A percentile compares a stretch with the other conserved stretches of the same genome.
phyloP scores from a whole-genome alignment of 768 basidiomycete species.

The Pulveroboletus sp. region DNA sequence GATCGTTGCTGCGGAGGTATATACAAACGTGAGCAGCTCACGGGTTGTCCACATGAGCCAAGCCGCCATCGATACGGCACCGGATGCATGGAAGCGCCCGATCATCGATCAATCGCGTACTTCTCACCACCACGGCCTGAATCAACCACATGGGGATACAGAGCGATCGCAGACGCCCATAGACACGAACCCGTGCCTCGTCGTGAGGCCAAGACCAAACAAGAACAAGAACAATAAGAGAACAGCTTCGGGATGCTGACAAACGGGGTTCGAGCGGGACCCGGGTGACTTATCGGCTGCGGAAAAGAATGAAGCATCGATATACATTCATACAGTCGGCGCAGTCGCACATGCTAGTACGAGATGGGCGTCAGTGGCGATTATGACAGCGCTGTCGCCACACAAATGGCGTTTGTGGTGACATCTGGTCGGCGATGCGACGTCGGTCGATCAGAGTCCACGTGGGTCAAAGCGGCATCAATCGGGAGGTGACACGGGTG shows the following conservation, averaged over 20 bases:
- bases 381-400: conserved; percentile 2
- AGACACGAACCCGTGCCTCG: conserved; percentile 12
- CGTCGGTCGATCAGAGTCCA: background rate
- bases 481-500: background rate
- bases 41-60: background rate
- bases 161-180: conserved; percentile 3
- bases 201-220: background rate
- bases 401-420: conserved; percentile 5
- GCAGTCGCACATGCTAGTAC: background rate
- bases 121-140: conserved; percentile 3
- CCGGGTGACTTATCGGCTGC: background rate
- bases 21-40: background rate
- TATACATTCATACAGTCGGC: conserved; percentile 15
- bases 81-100: background rate
- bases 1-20: background rate
- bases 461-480: conserved; percentile 5
- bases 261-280: background rate
- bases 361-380: conserved; percentile 19
- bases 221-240: background rate
- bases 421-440: background rate
- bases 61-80: background rate
- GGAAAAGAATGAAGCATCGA: conserved; percentile 1
- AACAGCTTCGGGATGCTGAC: background rate
- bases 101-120: conserved; percentile 10
- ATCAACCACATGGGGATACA: conserved; percentile 11